Base-by-base conservation (phyloP, 116 monocot genomes). In the Papilionanthe hybrid region DNA sequence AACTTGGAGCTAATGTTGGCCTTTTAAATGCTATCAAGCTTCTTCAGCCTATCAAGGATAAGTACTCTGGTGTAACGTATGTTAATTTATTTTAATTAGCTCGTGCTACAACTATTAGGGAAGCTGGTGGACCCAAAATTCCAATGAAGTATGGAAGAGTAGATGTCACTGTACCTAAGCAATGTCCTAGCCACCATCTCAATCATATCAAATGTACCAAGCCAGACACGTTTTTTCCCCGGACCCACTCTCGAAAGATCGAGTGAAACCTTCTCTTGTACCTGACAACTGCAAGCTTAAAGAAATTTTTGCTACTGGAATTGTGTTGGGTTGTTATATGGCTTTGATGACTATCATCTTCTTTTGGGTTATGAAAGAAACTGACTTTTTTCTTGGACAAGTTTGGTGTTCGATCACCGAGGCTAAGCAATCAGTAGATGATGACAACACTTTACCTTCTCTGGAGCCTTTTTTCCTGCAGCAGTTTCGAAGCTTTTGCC, bases 111-210 rank as follows among this genome's bases (percentile, higher is more conserved):
- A 88, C 98, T 44, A 80, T 98, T 44, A 94, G 94, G 98, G 98
- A 94, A 58, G 98, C 94, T 83, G 98, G 94, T 74, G 94, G 93
- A 12, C 94, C 98, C 9, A 94, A 94, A 86, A 98, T 98, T 67
- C 98, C 98, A 45, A 98, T 94, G 98, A 94, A 87, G 77, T 98
- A 98, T 82, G 94, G 98, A 58, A 90, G 98, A 78, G 72, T 90
- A 45, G 94, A 98, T 86, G 91, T 94, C 44, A 83, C 85, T 58
- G 86, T 78, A 75, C 91, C 98, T 37, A 91, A 94, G 55, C 88
- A 94, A 76, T 98, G 93, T 43, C 98, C 94, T 60, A 91, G 98
- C 42, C 92, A 81, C 75, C 94, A 94, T 82, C 98, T 94, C 37
- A 37, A 37, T 77, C 91, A 93, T 98, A 75, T 84, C 82, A 49